phyloP scores from a whole-genome alignment of 495 filamentous ascomycete species.

The Trypethelium eluteriae region DNA sequence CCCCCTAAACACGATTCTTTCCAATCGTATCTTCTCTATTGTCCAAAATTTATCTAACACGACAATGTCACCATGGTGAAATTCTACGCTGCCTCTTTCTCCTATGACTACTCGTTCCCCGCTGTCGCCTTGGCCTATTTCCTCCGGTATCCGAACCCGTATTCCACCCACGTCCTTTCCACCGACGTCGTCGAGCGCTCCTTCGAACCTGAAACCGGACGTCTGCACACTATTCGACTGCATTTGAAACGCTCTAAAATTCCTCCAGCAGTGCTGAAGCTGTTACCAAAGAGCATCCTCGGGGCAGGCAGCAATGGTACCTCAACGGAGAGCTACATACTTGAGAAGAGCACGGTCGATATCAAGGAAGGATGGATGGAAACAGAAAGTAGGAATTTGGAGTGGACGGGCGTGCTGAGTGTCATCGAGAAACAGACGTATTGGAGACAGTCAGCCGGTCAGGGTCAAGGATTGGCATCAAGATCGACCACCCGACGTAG shows the following conservation, averaged over 20 bases:
- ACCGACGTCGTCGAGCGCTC: conserved; percentile 88
- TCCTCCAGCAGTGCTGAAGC: conserved; percentile 70
- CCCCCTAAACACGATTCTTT: too few relatives aligned
- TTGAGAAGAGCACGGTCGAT: conserved; percentile 87
- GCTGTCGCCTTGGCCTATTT: conserved; percentile 96
- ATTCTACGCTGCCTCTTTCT: conserved; percentile 80
- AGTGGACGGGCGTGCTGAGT: conserved; percentile 76
- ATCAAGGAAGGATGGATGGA: conserved; percentile 71
- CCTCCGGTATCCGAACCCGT: conserved; percentile 97
- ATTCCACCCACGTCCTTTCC: conserved; percentile 87
- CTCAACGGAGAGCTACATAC: conserved; percentile 72
- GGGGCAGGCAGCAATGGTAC: conserved; percentile 52
- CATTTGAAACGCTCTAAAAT: conserved; percentile 92
- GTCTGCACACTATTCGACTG: conserved; percentile 78
- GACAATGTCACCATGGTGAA: conserved; percentile 55
- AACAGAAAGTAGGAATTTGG: conserved; percentile 39
- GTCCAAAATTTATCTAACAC: background rate
- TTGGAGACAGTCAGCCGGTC: conserved; percentile 38
- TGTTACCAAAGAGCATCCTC: conserved; percentile 71
- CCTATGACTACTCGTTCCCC: conserved; percentile 86
- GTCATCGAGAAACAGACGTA: conserved; percentile 86
- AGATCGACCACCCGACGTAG: background rate
- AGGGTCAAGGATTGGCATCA: background rate
- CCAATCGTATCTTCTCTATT: too few relatives aligned
- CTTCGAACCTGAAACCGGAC: conserved; percentile 70